A percentile compares a stretch with the other conserved stretches of the same genome.
These are phyloP conservation scores for Paraphaeosphaeria sporulosa DNA, from an alignment of 2,329 filamentous ascomycete genomes.

Conservation along the genomic window DNA sequence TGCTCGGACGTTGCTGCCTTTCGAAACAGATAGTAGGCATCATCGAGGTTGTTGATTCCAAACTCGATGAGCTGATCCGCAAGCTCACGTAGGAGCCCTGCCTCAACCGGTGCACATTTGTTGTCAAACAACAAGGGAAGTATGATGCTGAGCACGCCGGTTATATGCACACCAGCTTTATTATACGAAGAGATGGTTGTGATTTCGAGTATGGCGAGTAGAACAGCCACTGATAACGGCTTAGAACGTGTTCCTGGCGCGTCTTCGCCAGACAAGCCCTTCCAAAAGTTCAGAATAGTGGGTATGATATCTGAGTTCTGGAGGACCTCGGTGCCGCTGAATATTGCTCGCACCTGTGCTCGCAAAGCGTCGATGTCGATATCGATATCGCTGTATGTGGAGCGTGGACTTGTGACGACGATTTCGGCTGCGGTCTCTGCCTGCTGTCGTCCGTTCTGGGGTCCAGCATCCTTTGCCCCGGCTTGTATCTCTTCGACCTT, in stretches of 20 bases:
- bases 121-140: constrained; percentile 47
- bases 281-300: constrained; percentile 50
- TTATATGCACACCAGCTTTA: constrained; percentile 47
- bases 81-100: constrained; percentile 65
- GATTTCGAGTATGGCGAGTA: constrained; percentile 47
- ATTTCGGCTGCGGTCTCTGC: constrained; percentile 27
- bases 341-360: constrained; percentile 40
- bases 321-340: constrained; percentile 51
- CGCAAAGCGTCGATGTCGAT: constrained; percentile 40
- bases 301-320: constrained; percentile 52
- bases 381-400: constrained; percentile 34
- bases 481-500: constrained; percentile 28
- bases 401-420: constrained; percentile 37
- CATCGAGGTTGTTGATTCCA: constrained; percentile 80
- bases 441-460: constrained; percentile 3
- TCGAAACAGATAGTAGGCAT: constrained; percentile 79
- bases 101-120: constrained; percentile 39
- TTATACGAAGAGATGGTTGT: constrained; percentile 47
- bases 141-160: constrained; percentile 44
- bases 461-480: constrained; percentile 18
- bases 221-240: constrained; percentile 45
- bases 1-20: constrained; percentile 60
- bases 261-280: constrained; percentile 41
- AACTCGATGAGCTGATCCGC: constrained; percentile 75
- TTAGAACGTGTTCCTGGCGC: constrained; percentile 43